phyloP scores from a whole-genome alignment of 805 yeast species.

The Candida ovalis region DNA sequence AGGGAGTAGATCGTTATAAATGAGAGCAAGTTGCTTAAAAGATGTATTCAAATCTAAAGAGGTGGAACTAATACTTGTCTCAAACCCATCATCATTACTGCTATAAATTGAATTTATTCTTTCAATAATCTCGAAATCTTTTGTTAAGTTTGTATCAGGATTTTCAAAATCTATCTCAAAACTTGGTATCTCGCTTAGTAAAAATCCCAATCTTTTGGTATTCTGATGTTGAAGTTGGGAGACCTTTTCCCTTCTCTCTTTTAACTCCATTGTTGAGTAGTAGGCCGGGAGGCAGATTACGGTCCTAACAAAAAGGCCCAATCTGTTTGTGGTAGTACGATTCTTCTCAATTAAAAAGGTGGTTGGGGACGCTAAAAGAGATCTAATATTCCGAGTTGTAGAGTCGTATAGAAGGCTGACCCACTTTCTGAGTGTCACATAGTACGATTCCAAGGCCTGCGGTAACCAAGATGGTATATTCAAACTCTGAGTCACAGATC shows the following conservation, averaged over 20 bases:
- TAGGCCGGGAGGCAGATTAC: slow-evolving; percentile 36
- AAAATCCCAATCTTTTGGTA: slow-evolving; percentile 34
- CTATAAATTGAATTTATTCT: slow-evolving; percentile 3
- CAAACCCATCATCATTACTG: background rate
- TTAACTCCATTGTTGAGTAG: slow-evolving; percentile 29
- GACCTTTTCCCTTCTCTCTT: slow-evolving; percentile 21
- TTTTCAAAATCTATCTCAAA: slow-evolving; percentile 7
- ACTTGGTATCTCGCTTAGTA: slow-evolving; percentile 32
- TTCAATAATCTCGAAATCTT: slow-evolving; percentile 2
- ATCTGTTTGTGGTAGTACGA: slow-evolving; percentile 13
- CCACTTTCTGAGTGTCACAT: slow-evolving; percentile 15
- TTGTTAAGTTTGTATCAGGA: background rate
- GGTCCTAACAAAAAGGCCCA: slow-evolving; percentile 22
- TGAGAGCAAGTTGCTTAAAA: slow-evolving; percentile 6
- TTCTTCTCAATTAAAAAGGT: slow-evolving; percentile 21
- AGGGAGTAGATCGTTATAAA: slow-evolving; percentile 8
- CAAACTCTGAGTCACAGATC: slow-evolving; percentile 11
- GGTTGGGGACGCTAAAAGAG: slow-evolving; percentile 23
- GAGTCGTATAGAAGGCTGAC: slow-evolving; percentile 11
- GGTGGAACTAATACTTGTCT: background rate
- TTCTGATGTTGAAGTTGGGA: slow-evolving; percentile 24
- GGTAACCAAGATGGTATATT: slow-evolving; percentile 25
- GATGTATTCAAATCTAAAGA: slow-evolving; percentile 8
- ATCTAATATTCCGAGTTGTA: slow-evolving; percentile 8
- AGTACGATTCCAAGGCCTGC: slow-evolving; percentile 3